These are phyloP conservation scores for Chytriomyces sp. DNA, from an alignment of 192 early-diverging fungal genomes.

Conservation along the genomic window DNA sequence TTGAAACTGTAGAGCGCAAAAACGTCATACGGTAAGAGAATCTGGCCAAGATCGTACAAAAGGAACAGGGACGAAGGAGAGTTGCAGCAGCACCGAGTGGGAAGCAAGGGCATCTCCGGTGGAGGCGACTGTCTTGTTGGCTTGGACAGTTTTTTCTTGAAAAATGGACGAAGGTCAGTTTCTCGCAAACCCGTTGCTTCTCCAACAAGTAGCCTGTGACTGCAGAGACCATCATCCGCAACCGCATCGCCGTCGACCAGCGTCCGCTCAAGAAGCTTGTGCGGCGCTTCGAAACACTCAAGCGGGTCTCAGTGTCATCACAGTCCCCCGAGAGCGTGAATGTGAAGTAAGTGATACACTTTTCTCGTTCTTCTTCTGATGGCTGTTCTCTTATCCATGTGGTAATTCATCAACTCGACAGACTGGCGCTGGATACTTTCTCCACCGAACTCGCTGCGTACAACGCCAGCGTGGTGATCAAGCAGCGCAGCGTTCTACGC, in stretches of 20 bases:
- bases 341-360: not conserved
- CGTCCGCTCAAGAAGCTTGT: constrained; percentile 36
- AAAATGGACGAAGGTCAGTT: not conserved
- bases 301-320: not conserved
- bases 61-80: too few relatives aligned
- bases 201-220: not conserved
- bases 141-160: too few relatives aligned
- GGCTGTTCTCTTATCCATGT: not conserved
- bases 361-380: not conserved
- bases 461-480: constrained; percentile 41
- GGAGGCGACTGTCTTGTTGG: too few relatives aligned
- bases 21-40: too few relatives aligned
- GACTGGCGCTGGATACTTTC: constrained; percentile 33
- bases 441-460: constrained; percentile 49
- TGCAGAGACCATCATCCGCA: constrained; percentile 36
- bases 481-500: constrained; percentile 54
- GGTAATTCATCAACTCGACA: not conserved
- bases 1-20: too few relatives aligned
- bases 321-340: not conserved
- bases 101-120: too few relatives aligned
- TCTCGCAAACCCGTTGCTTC: too few relatives aligned
- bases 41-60: too few relatives aligned
- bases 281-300: not conserved
- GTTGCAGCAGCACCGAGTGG: too few relatives aligned
- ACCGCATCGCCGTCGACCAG: constrained; percentile 34